Percentiles rank a stretch among this genome's conserved stretches.
Evolutionary conservation across 768 basidiomycete species (phyloP).

Genomic region (Mycena capillaripes): DNA sequence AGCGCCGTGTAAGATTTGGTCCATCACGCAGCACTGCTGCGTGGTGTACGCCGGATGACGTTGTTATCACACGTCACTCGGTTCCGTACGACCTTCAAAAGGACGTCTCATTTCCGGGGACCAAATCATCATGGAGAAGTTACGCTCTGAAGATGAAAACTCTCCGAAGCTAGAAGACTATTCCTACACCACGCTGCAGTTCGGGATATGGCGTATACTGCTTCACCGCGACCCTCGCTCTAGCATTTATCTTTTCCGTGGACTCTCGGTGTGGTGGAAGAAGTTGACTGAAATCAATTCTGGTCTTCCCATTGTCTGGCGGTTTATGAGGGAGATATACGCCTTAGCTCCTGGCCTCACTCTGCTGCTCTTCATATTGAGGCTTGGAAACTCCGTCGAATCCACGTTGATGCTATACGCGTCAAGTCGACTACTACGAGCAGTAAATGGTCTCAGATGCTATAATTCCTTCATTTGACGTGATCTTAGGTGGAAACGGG

Average conservation of each 20-base stretch:
- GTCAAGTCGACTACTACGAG: neutral
- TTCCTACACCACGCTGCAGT: slow-evolving; percentile 8
- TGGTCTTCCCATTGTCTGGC: neutral
- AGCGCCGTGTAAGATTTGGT: too few relatives aligned
- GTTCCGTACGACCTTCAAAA: too few relatives aligned
- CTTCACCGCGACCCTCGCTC: neutral
- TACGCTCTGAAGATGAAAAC: neutral
- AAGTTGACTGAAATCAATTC: neutral
- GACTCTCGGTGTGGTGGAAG: neutral
- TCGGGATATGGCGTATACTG: slow-evolving; percentile 22
- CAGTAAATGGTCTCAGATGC: neutral
- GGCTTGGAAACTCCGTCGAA: neutral
- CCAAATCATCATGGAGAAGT: neutral
- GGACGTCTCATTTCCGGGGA: too few relatives aligned
- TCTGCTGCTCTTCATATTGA: neutral
- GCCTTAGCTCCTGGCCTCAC: neutral
- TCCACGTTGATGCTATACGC: slow-evolving; percentile 4
- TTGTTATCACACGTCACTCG: too few relatives aligned
- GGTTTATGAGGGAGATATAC: slow-evolving; percentile 17
- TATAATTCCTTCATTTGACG: too few relatives aligned
- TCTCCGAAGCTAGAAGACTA: neutral
- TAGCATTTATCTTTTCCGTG: neutral
- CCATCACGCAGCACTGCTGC: too few relatives aligned
- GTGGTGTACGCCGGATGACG: too few relatives aligned
- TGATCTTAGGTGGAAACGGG: slow-evolving; percentile 11